These are phyloP conservation scores for Lasiodiplodia theobromae DNA, from an alignment of 2,329 filamentous ascomycete genomes.

Conservation along the genomic window DNA sequence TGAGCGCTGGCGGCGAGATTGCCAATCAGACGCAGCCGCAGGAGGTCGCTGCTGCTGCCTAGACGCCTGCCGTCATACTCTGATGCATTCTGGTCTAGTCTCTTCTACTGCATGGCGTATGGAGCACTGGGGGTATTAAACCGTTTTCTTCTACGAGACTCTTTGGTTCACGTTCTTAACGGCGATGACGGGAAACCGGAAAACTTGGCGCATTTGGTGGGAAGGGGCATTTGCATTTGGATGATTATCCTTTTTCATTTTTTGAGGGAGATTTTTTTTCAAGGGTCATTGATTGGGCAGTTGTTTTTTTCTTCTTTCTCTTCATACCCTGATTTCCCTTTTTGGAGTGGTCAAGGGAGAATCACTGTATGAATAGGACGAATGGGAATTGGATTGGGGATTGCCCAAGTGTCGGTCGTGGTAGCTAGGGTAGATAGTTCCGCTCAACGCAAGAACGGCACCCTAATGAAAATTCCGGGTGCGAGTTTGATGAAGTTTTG, in stretches of 20 bases:
- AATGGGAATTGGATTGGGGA: background rate
- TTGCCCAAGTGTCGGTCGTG: background rate
- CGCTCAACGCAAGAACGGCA: background rate
- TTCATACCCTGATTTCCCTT: conserved; percentile 19
- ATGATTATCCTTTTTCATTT: background rate
- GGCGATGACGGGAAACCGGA: conserved; percentile 12
- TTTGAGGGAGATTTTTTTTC: background rate
- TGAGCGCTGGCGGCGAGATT: conserved; percentile 57
- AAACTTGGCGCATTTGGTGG: conserved; percentile 11
- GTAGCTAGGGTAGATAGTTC: conserved; percentile 1
- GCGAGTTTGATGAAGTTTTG: too few species aligned
- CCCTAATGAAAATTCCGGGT: background rate
- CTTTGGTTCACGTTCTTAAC: background rate
- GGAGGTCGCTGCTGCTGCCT: conserved; percentile 11
- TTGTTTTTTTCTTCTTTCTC: background rate
- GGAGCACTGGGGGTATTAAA: conserved; percentile 1
- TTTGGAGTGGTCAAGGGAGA: background rate
- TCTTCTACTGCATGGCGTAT: conserved; percentile 22
- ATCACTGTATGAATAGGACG: conserved; percentile 18
- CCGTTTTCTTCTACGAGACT: background rate
- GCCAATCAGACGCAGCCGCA: conserved; percentile 37
- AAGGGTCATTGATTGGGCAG: background rate
- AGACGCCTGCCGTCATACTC: background rate
- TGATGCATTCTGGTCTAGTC: background rate
- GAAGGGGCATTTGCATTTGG: background rate